Percentiles rank a stretch among this genome's conserved stretches.
Conservation (phyloP, 495 filamentous ascomycete genomes). For the Talaromyces proteolyticus region DNA sequence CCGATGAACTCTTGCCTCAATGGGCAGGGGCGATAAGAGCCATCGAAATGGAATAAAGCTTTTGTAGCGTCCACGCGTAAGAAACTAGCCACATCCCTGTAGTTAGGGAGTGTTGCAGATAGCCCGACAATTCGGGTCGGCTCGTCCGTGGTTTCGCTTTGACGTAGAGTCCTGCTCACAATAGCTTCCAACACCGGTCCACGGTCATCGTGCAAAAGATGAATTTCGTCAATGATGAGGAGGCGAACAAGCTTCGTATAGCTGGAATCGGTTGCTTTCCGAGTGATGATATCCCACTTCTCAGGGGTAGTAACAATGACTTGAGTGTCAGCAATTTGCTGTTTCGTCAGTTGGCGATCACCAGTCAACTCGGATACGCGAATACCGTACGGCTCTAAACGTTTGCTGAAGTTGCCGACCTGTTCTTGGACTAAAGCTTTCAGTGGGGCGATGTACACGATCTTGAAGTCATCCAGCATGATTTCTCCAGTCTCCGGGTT, state of each 20-base stretch:
- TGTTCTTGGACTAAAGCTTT: constrained; percentile 96
- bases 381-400: constrained; percentile 89
- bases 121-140: constrained; percentile 86
- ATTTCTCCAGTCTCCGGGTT: constrained; percentile 84
- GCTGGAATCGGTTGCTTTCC: constrained; percentile 93
- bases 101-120: constrained; percentile 94
- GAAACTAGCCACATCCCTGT: constrained; percentile 93
- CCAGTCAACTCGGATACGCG: constrained; percentile 88
- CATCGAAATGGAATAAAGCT: constrained; percentile 94
- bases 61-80: constrained; percentile 81
- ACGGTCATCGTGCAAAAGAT: constrained; percentile 95
- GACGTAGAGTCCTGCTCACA: constrained; percentile 87
- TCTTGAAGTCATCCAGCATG: constrained; percentile 93
- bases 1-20: constrained; percentile 96
- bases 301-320: constrained; percentile 98
- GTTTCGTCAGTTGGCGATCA: constrained; percentile 97
- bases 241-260: constrained; percentile 96
- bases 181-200: constrained; percentile 96
- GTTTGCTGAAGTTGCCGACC: constrained; percentile 87
- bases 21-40: constrained; percentile 87
- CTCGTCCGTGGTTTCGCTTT: constrained; percentile 88
- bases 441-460: constrained; percentile 97
- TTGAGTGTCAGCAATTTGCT: constrained; percentile 91
- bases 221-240: constrained; percentile 96
- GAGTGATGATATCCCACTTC: constrained; percentile 97